Evolutionary conservation across 1,284 basidiomycete species (phyloP).

Genomic region (Pseudozyma flocculosa): DNA sequence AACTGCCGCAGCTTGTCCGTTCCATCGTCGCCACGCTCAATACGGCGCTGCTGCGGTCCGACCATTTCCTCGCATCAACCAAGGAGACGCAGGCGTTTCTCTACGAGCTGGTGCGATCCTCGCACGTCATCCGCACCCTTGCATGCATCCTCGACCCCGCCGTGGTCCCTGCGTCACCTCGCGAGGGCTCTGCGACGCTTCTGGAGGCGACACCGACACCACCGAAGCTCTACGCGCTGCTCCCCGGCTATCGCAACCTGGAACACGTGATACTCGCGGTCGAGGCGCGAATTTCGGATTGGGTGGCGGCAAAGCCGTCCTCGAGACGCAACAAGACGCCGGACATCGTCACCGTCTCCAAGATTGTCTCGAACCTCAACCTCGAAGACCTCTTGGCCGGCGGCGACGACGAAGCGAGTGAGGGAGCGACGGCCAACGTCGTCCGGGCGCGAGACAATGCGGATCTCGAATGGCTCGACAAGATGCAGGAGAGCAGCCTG

Average conservation of each 20-base stretch:
- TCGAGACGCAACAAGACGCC: conserved; percentile 16
- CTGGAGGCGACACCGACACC: conserved; percentile 11
- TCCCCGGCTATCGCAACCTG: conserved; percentile 33
- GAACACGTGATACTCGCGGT: conserved; percentile 30
- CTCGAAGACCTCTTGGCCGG: conserved; percentile 34
- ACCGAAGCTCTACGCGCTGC: conserved; percentile 18
- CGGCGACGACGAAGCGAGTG: conserved; percentile 11
- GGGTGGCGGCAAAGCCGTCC: conserved; percentile 22
- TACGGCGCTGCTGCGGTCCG: conserved; percentile 33
- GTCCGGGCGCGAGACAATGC: conserved; percentile 6
- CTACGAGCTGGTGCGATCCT: conserved; percentile 44
- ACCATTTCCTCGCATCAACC: conserved; percentile 31
- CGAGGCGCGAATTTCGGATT: conserved; percentile 28
- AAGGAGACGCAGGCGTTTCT: conserved; percentile 39
- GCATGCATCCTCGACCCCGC: conserved; percentile 20
- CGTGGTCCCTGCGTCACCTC: too few relatives aligned
- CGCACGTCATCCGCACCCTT: conserved; percentile 15
- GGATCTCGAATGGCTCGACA: conserved; percentile 34
- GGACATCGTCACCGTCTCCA: conserved; percentile 27
- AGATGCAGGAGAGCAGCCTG: conserved; percentile 34
- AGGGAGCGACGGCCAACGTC: too few relatives aligned
- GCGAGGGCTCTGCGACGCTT: too few relatives aligned
- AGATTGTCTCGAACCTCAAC: conserved; percentile 38
- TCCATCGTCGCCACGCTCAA: conserved; percentile 36
- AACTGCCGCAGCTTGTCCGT: conserved; percentile 27